These are phyloP conservation scores for Didymella sp. DNA, from an alignment of 2,329 filamentous ascomycete species.

Conservation along the genomic window DNA sequence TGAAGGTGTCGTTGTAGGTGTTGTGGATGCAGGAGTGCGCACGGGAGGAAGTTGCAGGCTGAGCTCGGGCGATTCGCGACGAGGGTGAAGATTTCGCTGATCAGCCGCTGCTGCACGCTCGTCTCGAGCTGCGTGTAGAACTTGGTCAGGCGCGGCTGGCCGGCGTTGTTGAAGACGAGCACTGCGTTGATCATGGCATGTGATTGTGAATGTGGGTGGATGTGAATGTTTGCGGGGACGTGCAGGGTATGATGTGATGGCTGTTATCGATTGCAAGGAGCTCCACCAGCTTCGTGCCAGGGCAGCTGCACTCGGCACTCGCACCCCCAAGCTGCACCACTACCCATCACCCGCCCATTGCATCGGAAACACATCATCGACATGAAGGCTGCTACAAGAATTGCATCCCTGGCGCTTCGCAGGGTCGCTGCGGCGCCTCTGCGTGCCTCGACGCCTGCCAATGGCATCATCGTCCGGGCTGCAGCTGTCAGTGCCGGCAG, in stretches of 20 bases:
- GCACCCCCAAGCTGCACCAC: constrained; percentile 8
- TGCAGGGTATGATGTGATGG: constrained; percentile 17
- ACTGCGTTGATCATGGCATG: constrained; percentile 95
- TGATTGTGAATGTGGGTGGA: constrained; percentile 1
- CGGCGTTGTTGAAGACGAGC: constrained; percentile 97
- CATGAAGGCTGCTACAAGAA: constrained; percentile 37
- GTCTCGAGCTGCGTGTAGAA: constrained; percentile 99
- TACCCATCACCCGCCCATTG: constrained; percentile 5
- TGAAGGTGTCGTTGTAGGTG: neutral
- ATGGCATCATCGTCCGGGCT: constrained; percentile 38
- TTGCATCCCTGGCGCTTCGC: constrained; percentile 31
- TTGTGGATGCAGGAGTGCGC: constrained; percentile 27
- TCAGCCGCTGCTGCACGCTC: constrained; percentile 93
- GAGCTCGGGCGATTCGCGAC: constrained; percentile 90
- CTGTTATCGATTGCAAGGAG: constrained; percentile 17
- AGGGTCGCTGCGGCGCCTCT: constrained; percentile 31
- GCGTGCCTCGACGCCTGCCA: constrained; percentile 30
- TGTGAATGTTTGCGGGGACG: neutral
- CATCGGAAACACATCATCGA: neutral
- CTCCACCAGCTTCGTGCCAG: constrained; percentile 19
- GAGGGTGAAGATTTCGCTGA: constrained; percentile 95
- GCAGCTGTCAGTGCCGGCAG: constrained; percentile 13
- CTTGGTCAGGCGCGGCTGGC: constrained; percentile 94
- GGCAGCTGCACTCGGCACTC: constrained; percentile 6
- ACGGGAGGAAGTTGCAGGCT: constrained; percentile 95